Evolutionary conservation across 2,329 filamentous ascomycete genomes (phyloP).

Genomic region (Aspergillus fumigatiaffinis): DNA sequence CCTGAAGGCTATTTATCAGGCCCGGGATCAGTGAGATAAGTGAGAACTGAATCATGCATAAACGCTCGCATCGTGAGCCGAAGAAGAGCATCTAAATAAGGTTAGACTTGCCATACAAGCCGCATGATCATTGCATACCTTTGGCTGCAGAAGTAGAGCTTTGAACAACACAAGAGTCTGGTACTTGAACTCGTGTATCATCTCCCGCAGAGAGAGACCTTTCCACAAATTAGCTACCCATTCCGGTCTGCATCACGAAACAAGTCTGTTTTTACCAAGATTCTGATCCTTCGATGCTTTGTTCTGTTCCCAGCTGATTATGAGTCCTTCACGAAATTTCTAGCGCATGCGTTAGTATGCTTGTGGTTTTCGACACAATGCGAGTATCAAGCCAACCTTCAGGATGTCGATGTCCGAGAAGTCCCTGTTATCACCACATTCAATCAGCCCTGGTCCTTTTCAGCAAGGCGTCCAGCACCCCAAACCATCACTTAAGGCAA

Average conservation of each 20-base stretch:
- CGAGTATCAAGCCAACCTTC: conserved; percentile 43
- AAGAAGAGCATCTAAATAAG: conserved; percentile 86
- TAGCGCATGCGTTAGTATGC: conserved; percentile 32
- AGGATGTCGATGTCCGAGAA: conserved; percentile 91
- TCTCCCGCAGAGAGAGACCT: conserved; percentile 74
- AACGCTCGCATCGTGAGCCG: conserved; percentile 86
- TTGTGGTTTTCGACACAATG: background rate
- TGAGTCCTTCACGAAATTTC: conserved; percentile 86
- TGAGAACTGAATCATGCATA: conserved; percentile 99
- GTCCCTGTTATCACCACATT: conserved; percentile 49
- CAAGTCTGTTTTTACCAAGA: conserved; percentile 59
- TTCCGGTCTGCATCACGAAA: background rate
- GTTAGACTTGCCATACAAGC: conserved; percentile 10
- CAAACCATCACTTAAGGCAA: background rate
- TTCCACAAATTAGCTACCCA: conserved; percentile 11
- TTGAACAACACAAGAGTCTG: conserved; percentile 94
- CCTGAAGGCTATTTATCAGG: conserved; percentile 83
- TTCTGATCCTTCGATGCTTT: conserved; percentile 80
- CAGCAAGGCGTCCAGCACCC: background rate
- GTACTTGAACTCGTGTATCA: conserved; percentile 91
- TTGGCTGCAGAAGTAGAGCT: conserved; percentile 87
- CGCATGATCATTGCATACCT: conserved; percentile 53
- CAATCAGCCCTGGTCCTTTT: background rate
- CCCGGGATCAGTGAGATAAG: conserved; percentile 92
- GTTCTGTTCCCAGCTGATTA: conserved; percentile 53